A percentile compares a stretch with the other conserved stretches of the same genome.
Conservation (phyloP, 1,284 basidiomycete genomes). For the Fomitopsis palustris region DNA sequence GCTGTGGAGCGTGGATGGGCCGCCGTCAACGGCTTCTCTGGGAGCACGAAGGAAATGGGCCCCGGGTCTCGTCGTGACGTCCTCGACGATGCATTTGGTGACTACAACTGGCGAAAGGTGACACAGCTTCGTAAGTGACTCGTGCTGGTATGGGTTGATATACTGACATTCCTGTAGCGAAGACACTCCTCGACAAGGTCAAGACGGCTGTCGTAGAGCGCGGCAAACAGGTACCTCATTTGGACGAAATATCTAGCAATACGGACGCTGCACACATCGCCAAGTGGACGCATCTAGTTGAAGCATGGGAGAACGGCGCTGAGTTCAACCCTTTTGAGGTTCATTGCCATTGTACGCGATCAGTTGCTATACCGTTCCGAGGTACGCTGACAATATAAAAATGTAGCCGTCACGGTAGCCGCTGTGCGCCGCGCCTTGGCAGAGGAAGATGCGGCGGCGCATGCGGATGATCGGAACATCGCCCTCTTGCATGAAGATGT, state of each 20-base stretch:
- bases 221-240: background rate
- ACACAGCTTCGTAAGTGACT: background rate
- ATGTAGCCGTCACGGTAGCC: background rate
- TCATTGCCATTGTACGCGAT: background rate
- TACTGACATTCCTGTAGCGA: background rate
- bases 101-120: constrained; percentile 3
- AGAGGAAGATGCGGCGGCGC: background rate
- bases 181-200: background rate
- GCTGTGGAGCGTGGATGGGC: no score
- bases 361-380: no score
- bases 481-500: background rate
- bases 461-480: background rate
- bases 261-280: background rate
- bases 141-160: background rate
- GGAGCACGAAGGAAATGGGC: constrained; percentile 6
- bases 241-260: background rate
- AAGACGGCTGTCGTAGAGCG: background rate
- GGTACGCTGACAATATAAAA: no score
- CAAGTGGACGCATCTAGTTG: background rate
- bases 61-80: constrained; percentile 1
- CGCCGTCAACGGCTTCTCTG: background rate
- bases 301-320: background rate
- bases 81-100: constrained; percentile 1
- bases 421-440: background rate
- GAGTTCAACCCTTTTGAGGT: background rate